These are phyloP conservation scores for Alternaria atra DNA, from an alignment of 2,329 filamentous ascomycete genomes.

Conservation along the genomic window DNA sequence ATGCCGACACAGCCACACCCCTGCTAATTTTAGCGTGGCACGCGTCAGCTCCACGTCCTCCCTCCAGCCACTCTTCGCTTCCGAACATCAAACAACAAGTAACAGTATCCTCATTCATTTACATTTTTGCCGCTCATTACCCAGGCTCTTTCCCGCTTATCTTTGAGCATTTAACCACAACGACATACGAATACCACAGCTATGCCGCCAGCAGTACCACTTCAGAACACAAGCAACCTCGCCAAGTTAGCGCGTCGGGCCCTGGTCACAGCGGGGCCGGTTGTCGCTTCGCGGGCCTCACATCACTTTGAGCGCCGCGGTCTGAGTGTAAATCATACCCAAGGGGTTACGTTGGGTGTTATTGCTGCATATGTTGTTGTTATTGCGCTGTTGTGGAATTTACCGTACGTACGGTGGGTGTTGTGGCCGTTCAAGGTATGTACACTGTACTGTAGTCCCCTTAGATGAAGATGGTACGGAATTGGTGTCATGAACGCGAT, in stretches of 20 bases:
- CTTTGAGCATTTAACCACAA: not conserved
- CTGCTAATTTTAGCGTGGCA: constrained; percentile 36
- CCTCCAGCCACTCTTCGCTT: constrained; percentile 14
- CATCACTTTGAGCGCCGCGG: constrained; percentile 60
- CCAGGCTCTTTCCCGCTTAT: not conserved
- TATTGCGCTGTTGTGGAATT: constrained; percentile 81
- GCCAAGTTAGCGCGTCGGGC: constrained; percentile 39
- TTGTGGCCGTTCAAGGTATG: constrained; percentile 82
- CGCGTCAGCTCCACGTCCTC: constrained; percentile 26
- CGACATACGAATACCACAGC: constrained; percentile 2
- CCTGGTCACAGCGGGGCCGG: constrained; percentile 39
- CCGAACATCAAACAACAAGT: not conserved
- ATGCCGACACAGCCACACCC: constrained; percentile 24
- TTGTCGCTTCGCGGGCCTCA: constrained; percentile 26
- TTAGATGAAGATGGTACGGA: not conserved
- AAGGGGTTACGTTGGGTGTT: constrained; percentile 74
- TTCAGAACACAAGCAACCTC: constrained; percentile 16
- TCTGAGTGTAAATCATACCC: constrained; percentile 71
- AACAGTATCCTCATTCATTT: constrained; percentile 1
- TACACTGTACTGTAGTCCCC: not conserved
- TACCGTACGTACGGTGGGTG: constrained; percentile 77
- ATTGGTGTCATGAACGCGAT: not conserved
- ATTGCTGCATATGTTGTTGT: constrained; percentile 76
- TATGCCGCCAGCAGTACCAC: constrained; percentile 38
- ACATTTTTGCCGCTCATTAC: not conserved